Percentiles rank a stretch among this genome's conserved stretches.
Conservation (phyloP, 345 rosid genomes). For the Citrus hindsii region DNA sequence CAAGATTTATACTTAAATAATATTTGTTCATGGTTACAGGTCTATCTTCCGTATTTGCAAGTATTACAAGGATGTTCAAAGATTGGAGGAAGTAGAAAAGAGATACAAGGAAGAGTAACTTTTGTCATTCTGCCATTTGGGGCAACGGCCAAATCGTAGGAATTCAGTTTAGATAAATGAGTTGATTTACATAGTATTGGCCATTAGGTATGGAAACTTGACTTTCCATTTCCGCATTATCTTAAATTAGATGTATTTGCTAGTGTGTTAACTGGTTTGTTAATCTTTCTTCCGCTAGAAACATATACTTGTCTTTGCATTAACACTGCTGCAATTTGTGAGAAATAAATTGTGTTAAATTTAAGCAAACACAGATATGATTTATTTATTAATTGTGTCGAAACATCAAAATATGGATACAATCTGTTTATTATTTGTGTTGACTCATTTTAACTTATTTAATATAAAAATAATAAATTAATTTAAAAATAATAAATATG, state of each 20-base stretch:
- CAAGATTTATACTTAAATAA: not conserved
- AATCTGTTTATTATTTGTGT: no score
- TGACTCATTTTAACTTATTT: no score
- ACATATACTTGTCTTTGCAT: not conserved
- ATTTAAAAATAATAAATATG: no score
- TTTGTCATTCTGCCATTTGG: not conserved
- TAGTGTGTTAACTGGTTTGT: not conserved
- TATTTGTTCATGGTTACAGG: conserved; percentile 42
- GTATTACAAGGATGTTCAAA: conserved; percentile 65
- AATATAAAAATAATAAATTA: no score
- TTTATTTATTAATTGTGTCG: no score
- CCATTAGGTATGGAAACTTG: not conserved
- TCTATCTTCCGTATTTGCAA: conserved; percentile 75
- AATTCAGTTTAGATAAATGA: not conserved
- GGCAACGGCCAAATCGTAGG: not conserved
- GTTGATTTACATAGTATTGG: not conserved
- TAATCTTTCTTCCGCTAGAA: not conserved
- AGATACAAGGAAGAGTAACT: conserved; percentile 58
- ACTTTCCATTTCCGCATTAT: not conserved
- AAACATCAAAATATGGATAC: no score
- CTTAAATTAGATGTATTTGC: not conserved
- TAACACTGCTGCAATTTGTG: not conserved
- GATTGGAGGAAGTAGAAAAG: conserved; percentile 79
- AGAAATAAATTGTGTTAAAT: not conserved
- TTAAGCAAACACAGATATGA: no score